These are phyloP conservation scores for Rheum nobile DNA, from an alignment of 148 eudicot species.

Conservation along the genomic window DNA sequence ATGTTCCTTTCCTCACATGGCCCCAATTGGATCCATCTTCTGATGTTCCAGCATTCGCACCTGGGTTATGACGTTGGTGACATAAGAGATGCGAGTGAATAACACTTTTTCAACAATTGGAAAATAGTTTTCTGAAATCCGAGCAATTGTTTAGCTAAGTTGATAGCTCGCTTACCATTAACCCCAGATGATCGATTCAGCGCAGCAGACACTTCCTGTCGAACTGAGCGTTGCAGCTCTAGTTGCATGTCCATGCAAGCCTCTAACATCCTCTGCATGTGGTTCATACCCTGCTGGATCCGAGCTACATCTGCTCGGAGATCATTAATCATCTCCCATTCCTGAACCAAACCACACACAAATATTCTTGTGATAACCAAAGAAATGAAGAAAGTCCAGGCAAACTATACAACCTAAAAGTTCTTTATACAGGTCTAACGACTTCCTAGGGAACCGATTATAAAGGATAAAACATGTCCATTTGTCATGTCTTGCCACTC, in stretches of 20 bases:
- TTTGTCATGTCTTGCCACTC: neutral
- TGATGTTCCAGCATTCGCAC: constrained; percentile 57
- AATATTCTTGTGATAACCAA: neutral
- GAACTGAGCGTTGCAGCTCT: constrained; percentile 89
- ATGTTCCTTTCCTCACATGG: constrained; percentile 76
- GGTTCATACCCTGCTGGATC: constrained; percentile 95
- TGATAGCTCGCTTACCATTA: constrained; percentile 30
- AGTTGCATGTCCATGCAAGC: constrained; percentile 99
- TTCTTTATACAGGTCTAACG: no score
- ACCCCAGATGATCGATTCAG: constrained; percentile 59
- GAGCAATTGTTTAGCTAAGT: neutral
- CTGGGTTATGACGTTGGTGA: constrained; percentile 11
- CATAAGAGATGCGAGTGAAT: no score
- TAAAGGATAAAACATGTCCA: neutral
- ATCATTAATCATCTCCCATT: constrained; percentile 95
- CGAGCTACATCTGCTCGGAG: constrained; percentile 73
- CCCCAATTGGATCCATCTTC: constrained; percentile 93
- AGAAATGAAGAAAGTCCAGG: neutral
- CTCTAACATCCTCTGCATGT: constrained; percentile 96
- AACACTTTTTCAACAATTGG: no score
- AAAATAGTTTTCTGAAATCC: neutral
- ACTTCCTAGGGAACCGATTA: no score
- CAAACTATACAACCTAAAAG: neutral
- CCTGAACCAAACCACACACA: constrained; percentile 24
- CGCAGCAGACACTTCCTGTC: constrained; percentile 98